Percentiles rank a stretch among this genome's conserved stretches.
Conservation (phyloP, 306 rosid species). For the Corylus americana region DNA sequence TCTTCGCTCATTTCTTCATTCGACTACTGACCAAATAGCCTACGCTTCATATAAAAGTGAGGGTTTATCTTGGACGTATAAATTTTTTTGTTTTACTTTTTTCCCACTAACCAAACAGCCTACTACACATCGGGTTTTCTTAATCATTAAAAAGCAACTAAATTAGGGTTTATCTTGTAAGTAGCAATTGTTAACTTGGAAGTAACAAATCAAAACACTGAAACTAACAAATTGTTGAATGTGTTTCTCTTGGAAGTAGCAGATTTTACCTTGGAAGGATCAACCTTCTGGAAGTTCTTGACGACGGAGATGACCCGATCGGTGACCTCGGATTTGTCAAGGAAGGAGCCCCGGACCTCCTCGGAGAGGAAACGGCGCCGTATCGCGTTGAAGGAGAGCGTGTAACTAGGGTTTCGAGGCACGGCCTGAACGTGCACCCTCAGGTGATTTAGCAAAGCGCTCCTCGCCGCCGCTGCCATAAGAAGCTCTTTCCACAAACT, state of each 20-base stretch:
- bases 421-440: constrained; percentile 63
- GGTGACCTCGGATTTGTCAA: constrained; percentile 90
- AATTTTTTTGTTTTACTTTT: background rate
- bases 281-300: constrained; percentile 92
- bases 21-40: too few relatives aligned
- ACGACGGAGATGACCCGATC: constrained; percentile 90
- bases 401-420: constrained; percentile 27
- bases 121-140: background rate
- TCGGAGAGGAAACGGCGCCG: constrained; percentile 66
- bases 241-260: background rate
- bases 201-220: background rate
- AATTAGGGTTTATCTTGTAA: background rate
- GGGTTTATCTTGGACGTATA: too few relatives aligned
- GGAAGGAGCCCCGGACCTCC: constrained; percentile 76
- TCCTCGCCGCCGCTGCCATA: constrained; percentile 98
- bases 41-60: too few relatives aligned
- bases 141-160: background rate
- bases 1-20: background rate
- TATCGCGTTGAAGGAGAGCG: constrained; percentile 37
- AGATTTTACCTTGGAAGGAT: constrained; percentile 71
- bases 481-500: background rate
- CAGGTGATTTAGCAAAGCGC: constrained; percentile 54
- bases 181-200: background rate
- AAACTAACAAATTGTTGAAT: background rate
- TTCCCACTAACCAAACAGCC: background rate